phyloP scores from a whole-genome alignment of 1,139 yeast species.

The Geotrichum candidum region DNA sequence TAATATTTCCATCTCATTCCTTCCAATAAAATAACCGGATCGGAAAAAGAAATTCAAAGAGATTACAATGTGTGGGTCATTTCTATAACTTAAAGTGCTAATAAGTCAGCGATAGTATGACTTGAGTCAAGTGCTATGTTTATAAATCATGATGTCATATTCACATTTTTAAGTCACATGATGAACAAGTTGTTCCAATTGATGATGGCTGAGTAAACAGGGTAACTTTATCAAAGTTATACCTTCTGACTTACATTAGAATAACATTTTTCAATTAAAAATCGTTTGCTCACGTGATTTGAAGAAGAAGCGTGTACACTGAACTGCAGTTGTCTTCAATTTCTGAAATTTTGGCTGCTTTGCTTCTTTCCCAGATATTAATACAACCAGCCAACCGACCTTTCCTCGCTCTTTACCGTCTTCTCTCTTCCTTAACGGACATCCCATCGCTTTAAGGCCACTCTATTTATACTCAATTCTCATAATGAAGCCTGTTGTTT shows the following conservation, averaged over 20 bases:
- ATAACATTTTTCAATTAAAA: neutral
- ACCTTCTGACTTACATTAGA: neutral
- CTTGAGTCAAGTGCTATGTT: too few relatives aligned
- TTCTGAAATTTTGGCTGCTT: neutral
- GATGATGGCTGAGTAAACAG: neutral
- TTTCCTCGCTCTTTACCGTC: neutral
- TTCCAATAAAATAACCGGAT: too few relatives aligned
- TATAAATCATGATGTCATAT: neutral
- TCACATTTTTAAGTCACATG: neutral
- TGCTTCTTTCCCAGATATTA: neutral
- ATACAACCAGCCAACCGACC: neutral
- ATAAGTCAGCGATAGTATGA: too few relatives aligned
- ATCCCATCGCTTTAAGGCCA: neutral
- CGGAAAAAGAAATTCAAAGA: too few relatives aligned
- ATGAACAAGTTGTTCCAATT: too few relatives aligned
- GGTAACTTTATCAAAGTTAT: neutral
- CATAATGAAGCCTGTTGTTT: constrained; percentile 37
- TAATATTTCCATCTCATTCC: too few relatives aligned
- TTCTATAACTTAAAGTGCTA: too few relatives aligned
- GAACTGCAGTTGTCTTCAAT: neutral
- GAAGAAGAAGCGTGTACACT: neutral
- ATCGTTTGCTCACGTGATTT: neutral
- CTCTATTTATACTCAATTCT: neutral
- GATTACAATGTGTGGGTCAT: too few relatives aligned
- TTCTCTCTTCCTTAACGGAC: neutral